Percentiles rank a stretch among this genome's conserved stretches.
These are phyloP conservation scores for Pyrenophora tritici-repentis DNA, from an alignment of 2,329 filamentous ascomycete species.

Conservation along the genomic window DNA sequence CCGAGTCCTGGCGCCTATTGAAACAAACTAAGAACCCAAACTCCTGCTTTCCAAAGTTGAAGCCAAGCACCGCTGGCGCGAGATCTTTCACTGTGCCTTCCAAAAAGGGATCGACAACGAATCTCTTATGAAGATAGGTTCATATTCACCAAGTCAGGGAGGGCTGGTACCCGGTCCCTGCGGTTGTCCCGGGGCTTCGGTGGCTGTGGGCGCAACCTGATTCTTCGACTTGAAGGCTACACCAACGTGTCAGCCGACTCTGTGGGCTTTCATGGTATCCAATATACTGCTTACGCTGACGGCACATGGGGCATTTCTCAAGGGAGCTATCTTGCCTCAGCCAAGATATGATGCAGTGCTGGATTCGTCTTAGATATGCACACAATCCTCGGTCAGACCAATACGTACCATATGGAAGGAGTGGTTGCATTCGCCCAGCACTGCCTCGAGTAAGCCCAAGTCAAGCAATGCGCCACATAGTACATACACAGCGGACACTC, in stretches of 20 bases:
- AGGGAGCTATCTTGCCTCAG: conserved; percentile 92
- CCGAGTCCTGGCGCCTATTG: conserved; percentile 22
- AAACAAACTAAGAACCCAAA: conserved; percentile 1
- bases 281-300: conserved; percentile 70
- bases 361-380: conserved; percentile 11
- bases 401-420: conserved; percentile 88
- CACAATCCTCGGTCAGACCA: no score
- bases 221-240: conserved; percentile 48
- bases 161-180: conserved; percentile 32
- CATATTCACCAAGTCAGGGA: background rate
- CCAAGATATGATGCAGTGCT: conserved; percentile 97
- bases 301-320: conserved; percentile 96
- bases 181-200: conserved; percentile 15
- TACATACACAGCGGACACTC: conserved; percentile 85
- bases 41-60: background rate
- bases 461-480: background rate
- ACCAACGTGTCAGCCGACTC: conserved; percentile 16
- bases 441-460: conserved; percentile 54
- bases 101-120: background rate
- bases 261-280: background rate
- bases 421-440: conserved; percentile 95
- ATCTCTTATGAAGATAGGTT: background rate
- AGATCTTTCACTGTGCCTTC: background rate
- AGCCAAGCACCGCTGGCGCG: background rate
- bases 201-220: conserved; percentile 35